phyloP scores from a whole-genome alignment of 2,329 filamentous ascomycete genomes.

The Neurospora sp. region DNA sequence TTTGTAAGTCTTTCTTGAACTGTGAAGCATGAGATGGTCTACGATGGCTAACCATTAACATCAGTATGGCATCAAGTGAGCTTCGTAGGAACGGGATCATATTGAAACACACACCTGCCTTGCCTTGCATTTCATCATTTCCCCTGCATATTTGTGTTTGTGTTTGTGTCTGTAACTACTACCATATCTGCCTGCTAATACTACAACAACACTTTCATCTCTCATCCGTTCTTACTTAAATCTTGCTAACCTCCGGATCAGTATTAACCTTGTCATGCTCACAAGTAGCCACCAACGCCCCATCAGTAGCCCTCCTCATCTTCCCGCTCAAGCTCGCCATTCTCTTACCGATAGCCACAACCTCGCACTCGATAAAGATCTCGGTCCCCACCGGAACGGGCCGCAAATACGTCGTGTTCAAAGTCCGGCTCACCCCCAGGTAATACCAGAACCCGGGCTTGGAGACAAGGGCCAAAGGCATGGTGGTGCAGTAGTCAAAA shows the following conservation, averaged over 20 bases:
- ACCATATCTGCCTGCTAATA: neutral
- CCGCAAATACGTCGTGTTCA: constrained; percentile 58
- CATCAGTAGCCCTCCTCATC: constrained; percentile 43
- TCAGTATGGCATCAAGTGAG: neutral
- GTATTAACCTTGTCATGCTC: constrained; percentile 58
- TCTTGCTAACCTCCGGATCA: constrained; percentile 30
- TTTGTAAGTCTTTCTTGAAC: constrained; percentile 7
- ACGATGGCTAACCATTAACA: neutral
- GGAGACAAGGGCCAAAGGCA: constrained; percentile 45
- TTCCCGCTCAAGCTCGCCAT: constrained; percentile 43
- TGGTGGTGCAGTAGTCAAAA: constrained; percentile 56
- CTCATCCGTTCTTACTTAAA: neutral
- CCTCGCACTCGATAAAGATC: constrained; percentile 44
- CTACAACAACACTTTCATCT: neutral
- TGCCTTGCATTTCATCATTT: neutral
- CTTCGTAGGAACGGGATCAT: neutral
- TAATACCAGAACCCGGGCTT: constrained; percentile 50
- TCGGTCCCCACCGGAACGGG: constrained; percentile 44
- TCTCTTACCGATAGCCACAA: constrained; percentile 46
- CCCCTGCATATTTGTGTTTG: neutral
- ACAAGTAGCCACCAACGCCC: constrained; percentile 43
- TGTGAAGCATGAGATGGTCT: no score
- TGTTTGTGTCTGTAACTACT: neutral
- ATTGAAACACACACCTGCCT: neutral
- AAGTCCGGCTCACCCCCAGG: constrained; percentile 54